These are phyloP conservation scores for Rhizophagus clarus DNA, from an alignment of 192 early-diverging fungal genomes.

Conservation along the genomic window DNA sequence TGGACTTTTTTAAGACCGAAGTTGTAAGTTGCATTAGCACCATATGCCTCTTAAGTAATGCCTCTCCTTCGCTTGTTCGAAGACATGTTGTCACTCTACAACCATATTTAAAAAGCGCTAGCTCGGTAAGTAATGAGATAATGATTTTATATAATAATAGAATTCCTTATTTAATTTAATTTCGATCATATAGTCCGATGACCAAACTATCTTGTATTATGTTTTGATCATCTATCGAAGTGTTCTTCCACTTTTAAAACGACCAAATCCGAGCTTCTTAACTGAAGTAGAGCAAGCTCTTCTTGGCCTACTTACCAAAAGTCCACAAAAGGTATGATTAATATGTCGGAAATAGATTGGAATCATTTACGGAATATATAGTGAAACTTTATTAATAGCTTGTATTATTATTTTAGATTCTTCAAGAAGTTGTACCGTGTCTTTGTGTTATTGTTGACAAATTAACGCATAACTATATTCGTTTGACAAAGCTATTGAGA, in stretches of 20 bases:
- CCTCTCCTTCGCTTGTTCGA: slow-evolving; percentile 54
- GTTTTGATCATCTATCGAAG: slow-evolving; percentile 58
- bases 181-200: slow-evolving; percentile 39
- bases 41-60: slow-evolving; percentile 53
- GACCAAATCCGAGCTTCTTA: slow-evolving; percentile 59
- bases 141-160: neutral
- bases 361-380: neutral
- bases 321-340: slow-evolving; percentile 44
- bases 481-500: slow-evolving; percentile 51
- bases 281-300: slow-evolving; percentile 63
- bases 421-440: slow-evolving; percentile 70
- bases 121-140: slow-evolving; percentile 16
- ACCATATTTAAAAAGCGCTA: slow-evolving; percentile 56
- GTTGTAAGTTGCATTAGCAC: slow-evolving; percentile 48
- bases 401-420: slow-evolving; percentile 43
- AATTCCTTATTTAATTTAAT: slow-evolving; percentile 3
- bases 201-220: slow-evolving; percentile 51
- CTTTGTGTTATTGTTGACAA: slow-evolving; percentile 68
- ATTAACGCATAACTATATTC: slow-evolving; percentile 54
- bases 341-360: too few species aligned
- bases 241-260: slow-evolving; percentile 49
- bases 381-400: slow-evolving; percentile 18
- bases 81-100: slow-evolving; percentile 56
- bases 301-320: slow-evolving; percentile 54
- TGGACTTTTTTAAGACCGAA: slow-evolving; percentile 16